Evolutionary conservation across 1,284 basidiomycete genomes (phyloP), one percentile per base, ranked within the genome.

Genomic region (Flammula alnicola): DNA sequence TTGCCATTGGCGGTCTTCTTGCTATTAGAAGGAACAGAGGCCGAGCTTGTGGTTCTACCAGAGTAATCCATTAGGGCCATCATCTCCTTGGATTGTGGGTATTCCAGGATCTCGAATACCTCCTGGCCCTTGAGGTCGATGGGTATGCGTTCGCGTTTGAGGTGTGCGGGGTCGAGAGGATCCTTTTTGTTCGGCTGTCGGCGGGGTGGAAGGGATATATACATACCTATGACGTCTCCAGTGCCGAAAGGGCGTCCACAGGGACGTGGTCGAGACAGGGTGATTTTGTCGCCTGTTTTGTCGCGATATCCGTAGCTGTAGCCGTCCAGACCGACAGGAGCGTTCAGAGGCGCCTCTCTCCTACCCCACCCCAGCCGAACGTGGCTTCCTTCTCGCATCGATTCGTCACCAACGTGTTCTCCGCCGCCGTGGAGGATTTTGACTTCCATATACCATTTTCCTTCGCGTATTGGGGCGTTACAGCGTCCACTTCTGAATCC

Each of bases 81-180:
- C 97, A 99, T 99, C 73, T 99, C 97, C 66, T 95, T 96, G n/a
- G 81, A 84, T 49, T 86, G 83, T 1, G 86, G 73, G 66, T 98
- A 98, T 69, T 99, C 96, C 57, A 94, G 78, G 55, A 86, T 88
- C 70, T 99, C 97, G 67, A 98, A 98, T 67, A 97, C 96, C 55
- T 93, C 86, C 68, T 96, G 93, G n/a, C 91, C 92, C 68, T 95
- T 95, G 74, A 94, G 93, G 49, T 93, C 88, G 64, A 99, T 96
- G 2, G 95, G 84, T 47, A 95, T 89, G 43, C 95, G 88, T 66
- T 93, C 90, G 44, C 95, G 84, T 58, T 86, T 83, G 52, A 95
- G 72, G 58, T 85, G 84, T 1, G 87, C 88, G 1, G 88, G 83
- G 64, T 96, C 91, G 60, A 82, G 68, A 2, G 78, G 76, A 59